phyloP scores from a whole-genome alignment of 2,329 filamentous ascomycete genomes.

The Neurospora crassa region DNA sequence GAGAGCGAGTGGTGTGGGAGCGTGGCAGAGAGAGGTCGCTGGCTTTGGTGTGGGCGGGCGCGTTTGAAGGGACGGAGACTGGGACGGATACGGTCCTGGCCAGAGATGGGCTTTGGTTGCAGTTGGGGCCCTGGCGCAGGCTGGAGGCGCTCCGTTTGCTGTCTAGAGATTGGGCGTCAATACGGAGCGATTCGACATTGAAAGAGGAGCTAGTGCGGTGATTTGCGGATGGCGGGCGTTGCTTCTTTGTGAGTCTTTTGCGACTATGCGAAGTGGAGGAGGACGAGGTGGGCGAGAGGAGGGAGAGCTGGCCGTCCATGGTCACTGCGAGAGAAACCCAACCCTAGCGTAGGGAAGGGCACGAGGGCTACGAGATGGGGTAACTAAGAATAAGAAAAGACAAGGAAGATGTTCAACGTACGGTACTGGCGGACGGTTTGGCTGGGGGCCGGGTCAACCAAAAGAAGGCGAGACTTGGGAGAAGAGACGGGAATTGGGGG shows the following conservation, averaged over 20 bases:
- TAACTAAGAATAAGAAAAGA: constrained; percentile 4
- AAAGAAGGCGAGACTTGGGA: background rate
- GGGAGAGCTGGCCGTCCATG: constrained; percentile 15
- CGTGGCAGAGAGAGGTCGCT: constrained; percentile 32
- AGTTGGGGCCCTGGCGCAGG: constrained; percentile 48
- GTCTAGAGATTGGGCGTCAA: constrained; percentile 47
- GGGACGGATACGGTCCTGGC: constrained; percentile 25
- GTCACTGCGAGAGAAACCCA: background rate
- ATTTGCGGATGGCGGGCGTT: constrained; percentile 29
- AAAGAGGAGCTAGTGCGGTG: constrained; percentile 36
- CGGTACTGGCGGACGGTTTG: background rate
- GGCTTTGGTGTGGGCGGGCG: constrained; percentile 30
- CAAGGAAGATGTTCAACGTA: background rate
- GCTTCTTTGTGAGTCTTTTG: constrained; percentile 55
- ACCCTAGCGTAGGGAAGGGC: background rate
- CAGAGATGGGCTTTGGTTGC: constrained; percentile 33
- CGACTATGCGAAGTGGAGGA: constrained; percentile 40
- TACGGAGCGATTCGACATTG: constrained; percentile 23
- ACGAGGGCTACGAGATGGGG: background rate
- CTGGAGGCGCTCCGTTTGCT: constrained; percentile 57
- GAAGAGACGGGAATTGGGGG: background rate
- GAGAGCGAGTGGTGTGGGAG: constrained; percentile 30
- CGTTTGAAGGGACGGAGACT: constrained; percentile 28
- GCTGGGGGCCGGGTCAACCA: background rate
- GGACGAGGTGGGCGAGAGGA: constrained; percentile 15